A percentile compares a stretch with the other conserved stretches of the same genome.
phyloP scores from a whole-genome alignment of 352 stramenopile genomes.

The Aphanomyces invadans region DNA sequence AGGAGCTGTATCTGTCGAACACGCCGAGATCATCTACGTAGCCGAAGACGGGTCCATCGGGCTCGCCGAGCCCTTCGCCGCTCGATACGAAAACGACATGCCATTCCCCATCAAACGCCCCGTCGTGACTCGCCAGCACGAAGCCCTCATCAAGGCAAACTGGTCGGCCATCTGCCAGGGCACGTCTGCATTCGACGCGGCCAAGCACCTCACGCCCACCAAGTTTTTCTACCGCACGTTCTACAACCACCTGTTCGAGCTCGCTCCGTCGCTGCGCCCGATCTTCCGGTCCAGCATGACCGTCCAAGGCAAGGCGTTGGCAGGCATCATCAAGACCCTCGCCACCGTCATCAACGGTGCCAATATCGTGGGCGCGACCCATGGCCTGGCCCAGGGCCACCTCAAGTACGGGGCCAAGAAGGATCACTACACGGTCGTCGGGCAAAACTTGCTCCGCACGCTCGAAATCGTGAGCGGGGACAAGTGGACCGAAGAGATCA shows the following conservation, averaged over 20 bases:
- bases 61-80: neutral
- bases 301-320: conserved; percentile 12
- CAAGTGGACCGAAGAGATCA: neutral
- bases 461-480: neutral
- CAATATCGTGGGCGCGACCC: neutral
- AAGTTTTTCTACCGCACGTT: conserved; percentile 15
- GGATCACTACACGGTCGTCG: conserved; percentile 12
- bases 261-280: neutral
- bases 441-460: neutral
- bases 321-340: neutral
- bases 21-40: neutral
- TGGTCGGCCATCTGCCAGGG: conserved; percentile 1
- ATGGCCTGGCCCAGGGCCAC: neutral
- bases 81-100: neutral
- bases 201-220: conserved; percentile 13
- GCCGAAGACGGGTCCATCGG: neutral
- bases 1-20: neutral
- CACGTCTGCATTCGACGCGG: neutral
- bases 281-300: conserved; percentile 20
- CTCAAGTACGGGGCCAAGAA: neutral
- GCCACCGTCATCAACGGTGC: conserved; percentile 8
- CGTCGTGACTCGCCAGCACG: conserved; percentile 1
- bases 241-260: conserved; percentile 5
- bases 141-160: conserved; percentile 9
- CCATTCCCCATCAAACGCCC: conserved; percentile 7